Evolutionary conservation across 1,284 basidiomycete species (phyloP), one percentile per base, ranked within the genome.

Genomic region (Marasmius sp.): DNA sequence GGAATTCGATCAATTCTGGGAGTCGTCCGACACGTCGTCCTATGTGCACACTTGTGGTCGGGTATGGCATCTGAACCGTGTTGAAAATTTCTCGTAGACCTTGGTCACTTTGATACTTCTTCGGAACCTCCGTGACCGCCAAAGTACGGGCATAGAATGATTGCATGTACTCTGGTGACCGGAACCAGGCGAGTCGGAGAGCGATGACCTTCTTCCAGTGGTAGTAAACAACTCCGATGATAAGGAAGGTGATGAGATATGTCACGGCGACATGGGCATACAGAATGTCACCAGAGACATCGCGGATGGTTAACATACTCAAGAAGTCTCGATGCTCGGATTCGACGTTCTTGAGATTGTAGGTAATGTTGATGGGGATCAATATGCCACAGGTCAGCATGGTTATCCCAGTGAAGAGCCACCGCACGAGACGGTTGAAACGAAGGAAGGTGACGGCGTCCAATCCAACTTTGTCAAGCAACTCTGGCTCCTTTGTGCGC

Each of bases 371-470:
- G 76, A 94, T 80, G 27, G 94, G 93, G 62, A 97, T 84, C 64
- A 98, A 86, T 41, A 95, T 79, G 16, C 79, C 86, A 67, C 91
- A 92, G 49, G 87, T 81, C 56, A 94, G 77, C 57, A 85, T 56
- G 0, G 91, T 86, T 59, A 95, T 81, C 45, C 78, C 75, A 49
- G 84, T 78, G 79, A 95, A 96, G 45, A 93, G 79, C 80, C 85
- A 87, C 33, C 95, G 88, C 70, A 93, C 84, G 79, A 99, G 88
- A 64, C 95, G 88, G 34, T 92, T 83, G 74, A 99, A 98, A 22
- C 96, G 91, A 18, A 99, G 85, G 75, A 94, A 99, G 12, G 92
- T 85, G 56, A 95, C 91, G 0, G 96, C 97, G 73, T 99, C 97
- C 20, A 98, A 86, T 16, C 94, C 97, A 69, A 98, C 85, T 73